Conservation (phyloP, 441 rosid species). For the Pelargonium citronellum region DNA sequence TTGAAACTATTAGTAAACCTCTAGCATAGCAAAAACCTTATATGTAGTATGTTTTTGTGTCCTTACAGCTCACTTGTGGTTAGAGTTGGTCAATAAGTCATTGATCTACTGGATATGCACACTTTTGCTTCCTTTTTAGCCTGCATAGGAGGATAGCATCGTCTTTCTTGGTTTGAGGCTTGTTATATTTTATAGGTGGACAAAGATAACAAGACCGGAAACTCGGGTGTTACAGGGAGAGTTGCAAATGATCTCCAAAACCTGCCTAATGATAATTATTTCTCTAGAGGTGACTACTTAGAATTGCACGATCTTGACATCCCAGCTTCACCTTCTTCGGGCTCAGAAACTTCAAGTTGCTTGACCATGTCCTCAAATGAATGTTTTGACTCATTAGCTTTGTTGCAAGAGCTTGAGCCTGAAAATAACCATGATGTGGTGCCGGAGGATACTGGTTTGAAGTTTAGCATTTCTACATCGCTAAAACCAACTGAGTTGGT, state of each 20-base stretch:
- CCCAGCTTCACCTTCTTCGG: slow-evolving; percentile 38
- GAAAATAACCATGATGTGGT: slow-evolving; percentile 10
- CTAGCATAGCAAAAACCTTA: not conserved
- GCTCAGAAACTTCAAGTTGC: slow-evolving; percentile 53
- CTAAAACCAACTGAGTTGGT: slow-evolving; percentile 25
- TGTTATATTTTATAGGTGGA: slow-evolving; percentile 30
- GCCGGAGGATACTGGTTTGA: slow-evolving; percentile 20
- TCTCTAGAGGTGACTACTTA: slow-evolving; percentile 33
- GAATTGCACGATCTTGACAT: slow-evolving; percentile 43
- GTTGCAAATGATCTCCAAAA: slow-evolving; percentile 22
- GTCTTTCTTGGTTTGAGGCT: slow-evolving; percentile 22
- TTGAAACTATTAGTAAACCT: not conserved
- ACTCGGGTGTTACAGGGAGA: slow-evolving; percentile 22
- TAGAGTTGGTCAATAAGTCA: not conserved
- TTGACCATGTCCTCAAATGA: slow-evolving; percentile 42
- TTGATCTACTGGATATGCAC: not conserved
- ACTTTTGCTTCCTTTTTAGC: not conserved
- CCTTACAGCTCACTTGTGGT: not conserved
- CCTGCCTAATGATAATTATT: slow-evolving; percentile 16
- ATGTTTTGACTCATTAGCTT: slow-evolving; percentile 36
- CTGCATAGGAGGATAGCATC: not conserved
- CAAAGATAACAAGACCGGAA: slow-evolving; percentile 18
- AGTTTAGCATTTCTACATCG: slow-evolving; percentile 25
- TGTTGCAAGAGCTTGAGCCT: slow-evolving; percentile 37
- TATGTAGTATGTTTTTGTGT: not conserved